phyloP scores from a whole-genome alignment of 495 filamentous ascomycete genomes.

The Podospora australis region DNA sequence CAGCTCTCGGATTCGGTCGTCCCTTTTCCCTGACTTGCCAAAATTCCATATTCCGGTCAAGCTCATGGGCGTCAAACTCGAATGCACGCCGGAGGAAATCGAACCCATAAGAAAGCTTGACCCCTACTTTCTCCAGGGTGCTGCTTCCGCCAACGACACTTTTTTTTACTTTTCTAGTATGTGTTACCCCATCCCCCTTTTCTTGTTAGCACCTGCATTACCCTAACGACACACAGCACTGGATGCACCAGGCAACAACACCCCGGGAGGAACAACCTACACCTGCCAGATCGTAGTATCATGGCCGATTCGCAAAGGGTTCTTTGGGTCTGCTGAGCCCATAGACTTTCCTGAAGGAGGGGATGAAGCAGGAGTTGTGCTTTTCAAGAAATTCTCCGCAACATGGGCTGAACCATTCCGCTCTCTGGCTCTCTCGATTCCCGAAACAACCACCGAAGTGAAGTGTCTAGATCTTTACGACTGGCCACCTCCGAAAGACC shows the following conservation, averaged over 20 bases:
- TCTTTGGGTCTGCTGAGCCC: constrained; percentile 15
- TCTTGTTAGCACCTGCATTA: no score
- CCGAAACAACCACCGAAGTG: constrained; percentile 39
- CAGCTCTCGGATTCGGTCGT: constrained; percentile 20
- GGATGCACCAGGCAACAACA: constrained; percentile 24
- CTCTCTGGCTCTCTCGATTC: constrained; percentile 39
- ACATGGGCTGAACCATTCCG: constrained; percentile 54
- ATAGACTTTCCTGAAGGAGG: constrained; percentile 36
- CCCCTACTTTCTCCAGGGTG: constrained; percentile 56
- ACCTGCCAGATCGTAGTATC: constrained; percentile 47
- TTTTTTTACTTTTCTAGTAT: constrained; percentile 37
- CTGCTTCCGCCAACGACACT: constrained; percentile 48
- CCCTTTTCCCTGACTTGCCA: constrained; percentile 18
- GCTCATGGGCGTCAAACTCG: constrained; percentile 24
- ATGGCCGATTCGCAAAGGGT: constrained; percentile 37
- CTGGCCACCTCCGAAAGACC: constrained; percentile 38
- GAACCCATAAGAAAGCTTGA: constrained; percentile 38
- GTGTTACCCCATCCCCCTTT: constrained; percentile 1
- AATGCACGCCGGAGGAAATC: constrained; percentile 25
- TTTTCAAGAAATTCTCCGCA: constrained; percentile 47
- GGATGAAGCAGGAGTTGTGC: constrained; percentile 34
- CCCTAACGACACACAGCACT: constrained; percentile 11
- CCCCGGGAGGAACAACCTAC: constrained; percentile 11
- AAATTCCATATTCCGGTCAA: constrained; percentile 22
- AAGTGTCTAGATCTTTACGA: constrained; percentile 50